A percentile compares a stretch with the other conserved stretches of the same genome.
These are phyloP conservation scores for Xylaria sp. DNA, from an alignment of 2,329 filamentous ascomycete genomes.

Conservation along the genomic window DNA sequence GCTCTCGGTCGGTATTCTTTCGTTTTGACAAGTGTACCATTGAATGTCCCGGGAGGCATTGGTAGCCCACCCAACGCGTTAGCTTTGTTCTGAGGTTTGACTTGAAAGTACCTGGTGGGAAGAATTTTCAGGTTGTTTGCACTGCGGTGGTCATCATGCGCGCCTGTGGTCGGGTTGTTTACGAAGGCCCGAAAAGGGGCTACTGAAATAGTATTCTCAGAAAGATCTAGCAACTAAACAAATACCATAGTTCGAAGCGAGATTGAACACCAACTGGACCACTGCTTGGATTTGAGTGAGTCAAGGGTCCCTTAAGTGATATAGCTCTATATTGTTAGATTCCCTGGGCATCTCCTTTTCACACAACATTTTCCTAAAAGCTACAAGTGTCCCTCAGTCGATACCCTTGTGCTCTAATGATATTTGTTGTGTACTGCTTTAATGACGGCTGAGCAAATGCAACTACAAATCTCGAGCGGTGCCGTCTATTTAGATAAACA, in stretches of 20 bases:
- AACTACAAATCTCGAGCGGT: neutral
- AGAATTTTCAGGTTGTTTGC: neutral
- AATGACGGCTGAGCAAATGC: neutral
- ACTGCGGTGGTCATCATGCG: neutral
- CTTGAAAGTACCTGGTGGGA: too few relatives aligned
- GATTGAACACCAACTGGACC: neutral
- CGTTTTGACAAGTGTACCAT: constrained; percentile 2
- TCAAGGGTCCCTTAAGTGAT: neutral
- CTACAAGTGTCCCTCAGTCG: neutral
- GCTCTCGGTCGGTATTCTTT: constrained; percentile 2
- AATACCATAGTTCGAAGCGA: neutral
- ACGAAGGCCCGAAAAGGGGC: neutral
- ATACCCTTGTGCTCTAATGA: neutral
- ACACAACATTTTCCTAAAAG: neutral
- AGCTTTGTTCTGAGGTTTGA: neutral
- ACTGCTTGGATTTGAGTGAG: neutral
- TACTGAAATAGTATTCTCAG: neutral
- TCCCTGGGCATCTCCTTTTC: neutral
- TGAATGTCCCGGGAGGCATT: constrained; percentile 2
- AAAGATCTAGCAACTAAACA: neutral
- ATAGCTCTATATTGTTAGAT: neutral
- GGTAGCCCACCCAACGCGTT: neutral
- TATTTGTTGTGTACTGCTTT: neutral
- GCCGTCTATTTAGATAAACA: neutral
- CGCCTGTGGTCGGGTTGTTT: neutral